A percentile compares a stretch with the other conserved stretches of the same genome.
Evolutionary conservation across 1,284 basidiomycete species (phyloP).

Genomic region (Ganoderma boninense): DNA sequence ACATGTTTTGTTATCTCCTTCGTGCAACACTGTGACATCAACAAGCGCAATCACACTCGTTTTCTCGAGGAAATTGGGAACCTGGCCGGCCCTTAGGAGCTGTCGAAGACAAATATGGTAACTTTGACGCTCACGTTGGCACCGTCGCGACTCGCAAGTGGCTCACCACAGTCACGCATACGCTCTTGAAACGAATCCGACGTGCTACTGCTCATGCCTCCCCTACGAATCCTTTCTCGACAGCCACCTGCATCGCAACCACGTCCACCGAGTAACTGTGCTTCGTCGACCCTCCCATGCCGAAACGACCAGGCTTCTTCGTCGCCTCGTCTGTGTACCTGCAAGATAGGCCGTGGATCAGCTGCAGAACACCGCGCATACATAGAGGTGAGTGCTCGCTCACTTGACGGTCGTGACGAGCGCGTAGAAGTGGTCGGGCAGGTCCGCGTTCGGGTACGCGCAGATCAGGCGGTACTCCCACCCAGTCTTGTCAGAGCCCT

Average conservation of each 20-base stretch:
- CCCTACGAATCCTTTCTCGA: background rate
- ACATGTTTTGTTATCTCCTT: background rate
- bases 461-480: conserved; percentile 3
- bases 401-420: background rate
- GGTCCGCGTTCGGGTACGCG: conserved; percentile 3
- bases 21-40: background rate
- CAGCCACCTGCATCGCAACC: conserved; percentile 1
- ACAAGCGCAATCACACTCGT: background rate
- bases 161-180: too few species aligned
- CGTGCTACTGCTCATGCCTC: too few species aligned
- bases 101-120: too few species aligned
- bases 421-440: background rate
- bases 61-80: background rate
- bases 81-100: background rate
- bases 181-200: too few species aligned
- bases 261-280: background rate
- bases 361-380: background rate
- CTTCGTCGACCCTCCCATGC: background rate
- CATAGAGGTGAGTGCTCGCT: background rate
- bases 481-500: background rate
- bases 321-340: background rate
- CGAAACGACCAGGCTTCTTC: background rate
- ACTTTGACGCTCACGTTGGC: too few species aligned
- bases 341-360: background rate
- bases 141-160: too few species aligned